Evolutionary conservation across 805 yeast species (phyloP), one percentile per base, ranked within the genome.

Genomic region (Myxozyma monticola): DNA sequence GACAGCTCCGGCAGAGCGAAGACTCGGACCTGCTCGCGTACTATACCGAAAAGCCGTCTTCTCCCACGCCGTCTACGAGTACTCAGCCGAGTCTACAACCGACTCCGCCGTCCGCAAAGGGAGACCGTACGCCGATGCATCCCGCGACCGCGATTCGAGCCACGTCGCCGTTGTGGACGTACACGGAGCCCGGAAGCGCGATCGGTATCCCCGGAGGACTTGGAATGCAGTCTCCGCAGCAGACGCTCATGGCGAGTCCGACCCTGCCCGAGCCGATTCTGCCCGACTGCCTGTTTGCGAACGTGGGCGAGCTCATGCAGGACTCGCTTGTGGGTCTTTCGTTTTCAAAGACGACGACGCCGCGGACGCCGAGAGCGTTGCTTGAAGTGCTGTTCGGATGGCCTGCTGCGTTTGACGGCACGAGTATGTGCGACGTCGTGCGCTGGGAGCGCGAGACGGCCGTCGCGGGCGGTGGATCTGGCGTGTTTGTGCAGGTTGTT

Each of bases 221-320:
- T 8, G 18, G 10, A 25, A 8, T 17, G 2, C 34, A 3, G 35
- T 22, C 39, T 4, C 33, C 17, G 9, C 29, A 9, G 12, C 31
- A 18, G 9, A 28, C 31, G 9, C 31, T 14, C 9, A 28, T 28
- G 31, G 24, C n/a, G 26, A 31, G 25, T 2, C 25, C 22, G 51
- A 38, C 17, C 37, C 37, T 51, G n/a, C 57, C 57, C 18, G 57
- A 54, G 18, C 54, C 59, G 22, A 54, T 54, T 25, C 37, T 54
- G 8, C 59, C 59, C 1, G 59, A 54, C 29, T 54, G 59, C 24
- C 24, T 54, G 33, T 54, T 54, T 38, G 25, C 31, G 21, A 42
- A 45, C 18, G 37, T 54, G 5, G 59, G 57, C 24, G 52, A 51
- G 10, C 37, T 54, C 20, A 54, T 54, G 53, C 55, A 49, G 42